Conservation (phyloP, 129 eudicot species). For the Centaurea solstitialis region DNA sequence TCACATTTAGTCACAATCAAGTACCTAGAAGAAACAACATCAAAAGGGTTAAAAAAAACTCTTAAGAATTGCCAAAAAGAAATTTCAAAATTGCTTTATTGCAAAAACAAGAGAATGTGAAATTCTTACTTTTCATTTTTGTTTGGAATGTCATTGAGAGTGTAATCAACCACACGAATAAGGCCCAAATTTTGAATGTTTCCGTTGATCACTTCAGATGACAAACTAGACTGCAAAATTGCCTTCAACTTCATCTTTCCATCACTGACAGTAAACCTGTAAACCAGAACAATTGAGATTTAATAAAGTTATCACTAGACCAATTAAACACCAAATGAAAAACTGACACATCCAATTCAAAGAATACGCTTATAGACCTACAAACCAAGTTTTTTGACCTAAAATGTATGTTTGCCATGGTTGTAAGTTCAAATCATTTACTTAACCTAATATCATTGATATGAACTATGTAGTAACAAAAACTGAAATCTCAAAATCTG, state of each 20-base stretch:
- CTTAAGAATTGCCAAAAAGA: not conserved
- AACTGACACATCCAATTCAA: not conserved
- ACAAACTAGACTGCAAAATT: slow-evolving; percentile 60
- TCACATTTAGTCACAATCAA: slow-evolving; percentile 81
- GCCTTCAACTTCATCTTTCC: slow-evolving; percentile 85
- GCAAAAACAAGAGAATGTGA: not conserved
- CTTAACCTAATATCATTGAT: not conserved
- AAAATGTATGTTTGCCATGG: not conserved
- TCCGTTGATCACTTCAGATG: slow-evolving; percentile 73
- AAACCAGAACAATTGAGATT: slow-evolving; percentile 1
- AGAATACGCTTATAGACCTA: not conserved
- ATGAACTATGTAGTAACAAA: too few species aligned
- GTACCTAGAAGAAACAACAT: slow-evolving; percentile 47
- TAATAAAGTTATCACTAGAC: too few species aligned
- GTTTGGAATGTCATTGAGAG: slow-evolving; percentile 84
- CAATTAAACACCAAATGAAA: not conserved
- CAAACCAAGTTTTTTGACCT: not conserved
- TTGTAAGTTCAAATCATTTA: not conserved
- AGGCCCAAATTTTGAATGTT: slow-evolving; percentile 84
- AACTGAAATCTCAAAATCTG: too few species aligned
- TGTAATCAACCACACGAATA: slow-evolving; percentile 70
- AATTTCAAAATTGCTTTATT: not conserved
- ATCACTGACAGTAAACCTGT: slow-evolving; percentile 83
- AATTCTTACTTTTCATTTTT: slow-evolving; percentile 71
- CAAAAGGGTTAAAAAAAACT: not conserved